Conservation (phyloP, 306 rosid species). For the Vachellia collinsii region DNA sequence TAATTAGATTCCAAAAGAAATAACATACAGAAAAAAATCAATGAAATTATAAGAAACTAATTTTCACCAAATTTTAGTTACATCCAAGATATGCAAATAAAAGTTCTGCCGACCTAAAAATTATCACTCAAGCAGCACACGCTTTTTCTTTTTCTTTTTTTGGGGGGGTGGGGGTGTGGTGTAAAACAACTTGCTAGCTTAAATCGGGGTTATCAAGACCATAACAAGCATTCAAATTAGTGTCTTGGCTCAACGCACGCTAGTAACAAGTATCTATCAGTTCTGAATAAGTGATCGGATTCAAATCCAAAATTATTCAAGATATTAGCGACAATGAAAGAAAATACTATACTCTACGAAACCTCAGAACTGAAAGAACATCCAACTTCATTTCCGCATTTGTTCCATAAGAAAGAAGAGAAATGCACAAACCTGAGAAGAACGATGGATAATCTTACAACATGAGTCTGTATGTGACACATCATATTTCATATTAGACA, state of each 20-base stretch:
- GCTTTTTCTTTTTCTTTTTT: background rate
- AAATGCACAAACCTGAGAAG: background rate
- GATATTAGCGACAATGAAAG: background rate
- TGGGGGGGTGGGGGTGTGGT: background rate
- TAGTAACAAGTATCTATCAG: constrained; percentile 13
- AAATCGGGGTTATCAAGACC: background rate
- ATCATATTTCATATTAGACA: background rate
- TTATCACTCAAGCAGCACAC: background rate
- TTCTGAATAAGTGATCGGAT: constrained; percentile 18
- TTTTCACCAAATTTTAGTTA: background rate
- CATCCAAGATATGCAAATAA: background rate
- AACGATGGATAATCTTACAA: background rate
- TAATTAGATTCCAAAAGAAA: constrained; percentile 2
- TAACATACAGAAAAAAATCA: constrained; percentile 18
- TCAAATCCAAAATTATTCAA: background rate
- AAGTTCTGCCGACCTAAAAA: background rate
- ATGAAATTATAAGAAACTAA: background rate
- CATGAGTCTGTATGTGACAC: background rate
- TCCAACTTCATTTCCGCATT: constrained; percentile 17
- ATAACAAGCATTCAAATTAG: constrained; percentile 2
- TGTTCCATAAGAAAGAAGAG: background rate
- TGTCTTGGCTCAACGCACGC: constrained; percentile 20
- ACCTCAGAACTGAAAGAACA: constrained; percentile 3
- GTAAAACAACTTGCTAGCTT: background rate
- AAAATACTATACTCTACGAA: background rate